A percentile compares a stretch with the other conserved stretches of the same genome.
Conservation (phyloP, 2,329 filamentous ascomycete species). For the Penicillium sp. region DNA sequence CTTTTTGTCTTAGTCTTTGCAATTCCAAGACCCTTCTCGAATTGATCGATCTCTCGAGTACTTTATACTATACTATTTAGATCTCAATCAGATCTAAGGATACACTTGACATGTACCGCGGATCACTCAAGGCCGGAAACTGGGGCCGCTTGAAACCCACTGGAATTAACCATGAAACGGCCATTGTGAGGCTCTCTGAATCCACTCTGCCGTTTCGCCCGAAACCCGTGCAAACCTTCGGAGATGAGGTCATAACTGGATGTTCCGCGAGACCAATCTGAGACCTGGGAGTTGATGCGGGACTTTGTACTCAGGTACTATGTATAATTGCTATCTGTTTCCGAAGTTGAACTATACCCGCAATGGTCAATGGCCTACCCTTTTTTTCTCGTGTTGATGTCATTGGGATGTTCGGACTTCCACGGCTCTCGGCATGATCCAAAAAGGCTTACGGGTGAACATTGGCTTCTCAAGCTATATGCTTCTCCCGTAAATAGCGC, state of each 20-base stretch:
- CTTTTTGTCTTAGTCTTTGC: not conserved
- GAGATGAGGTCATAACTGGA: not conserved
- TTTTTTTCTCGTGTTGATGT: too few relatives aligned
- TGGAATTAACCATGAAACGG: slow-evolving; percentile 7
- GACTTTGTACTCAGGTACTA: too few relatives aligned
- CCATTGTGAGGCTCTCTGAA: not conserved
- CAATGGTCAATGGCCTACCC: too few relatives aligned
- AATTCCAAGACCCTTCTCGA: not conserved
- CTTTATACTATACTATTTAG: not conserved
- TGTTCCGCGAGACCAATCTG: too few relatives aligned
- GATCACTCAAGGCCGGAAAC: not conserved
- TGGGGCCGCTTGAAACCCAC: not conserved
- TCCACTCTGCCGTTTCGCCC: not conserved
- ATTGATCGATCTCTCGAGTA: not conserved
- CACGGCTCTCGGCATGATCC: too few relatives aligned
- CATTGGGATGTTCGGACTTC: too few relatives aligned
- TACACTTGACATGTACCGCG: not conserved
- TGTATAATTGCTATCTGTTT: too few relatives aligned
- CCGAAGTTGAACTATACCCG: too few relatives aligned
- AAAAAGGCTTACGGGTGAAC: too few relatives aligned
- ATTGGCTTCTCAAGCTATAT: too few relatives aligned
- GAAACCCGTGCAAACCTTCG: not conserved
- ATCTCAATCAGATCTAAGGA: not conserved
- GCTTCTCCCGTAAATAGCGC: too few relatives aligned
- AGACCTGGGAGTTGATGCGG: too few relatives aligned